Conservation (phyloP, 306 rosid species). For the Casuarina cunninghamiana region DNA sequence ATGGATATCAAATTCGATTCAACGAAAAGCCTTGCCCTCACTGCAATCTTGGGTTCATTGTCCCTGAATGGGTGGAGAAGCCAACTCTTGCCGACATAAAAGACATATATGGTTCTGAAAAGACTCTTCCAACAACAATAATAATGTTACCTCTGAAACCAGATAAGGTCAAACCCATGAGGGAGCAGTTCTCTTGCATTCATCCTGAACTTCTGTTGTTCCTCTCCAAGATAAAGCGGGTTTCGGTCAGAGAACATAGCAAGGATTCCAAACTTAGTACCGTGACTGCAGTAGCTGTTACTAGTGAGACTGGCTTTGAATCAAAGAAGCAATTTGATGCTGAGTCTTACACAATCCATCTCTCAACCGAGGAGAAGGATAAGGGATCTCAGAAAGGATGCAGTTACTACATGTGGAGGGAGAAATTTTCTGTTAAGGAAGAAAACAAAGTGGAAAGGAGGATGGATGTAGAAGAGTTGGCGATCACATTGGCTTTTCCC, state of each 20-base stretch:
- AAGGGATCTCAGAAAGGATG: slow-evolving; percentile 33
- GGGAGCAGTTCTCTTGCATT: slow-evolving; percentile 60
- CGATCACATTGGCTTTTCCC: slow-evolving; percentile 67
- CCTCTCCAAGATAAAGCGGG: slow-evolving; percentile 49
- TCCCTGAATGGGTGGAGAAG: too few species aligned
- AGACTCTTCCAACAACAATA: slow-evolving; percentile 55
- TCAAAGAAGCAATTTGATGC: slow-evolving; percentile 63
- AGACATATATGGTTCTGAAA: slow-evolving; percentile 37
- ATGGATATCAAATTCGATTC: too few species aligned
- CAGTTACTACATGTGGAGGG: slow-evolving; percentile 69
- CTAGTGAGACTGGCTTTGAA: slow-evolving; percentile 43
- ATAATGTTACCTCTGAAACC: slow-evolving; percentile 67
- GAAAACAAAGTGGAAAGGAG: slow-evolving; percentile 55
- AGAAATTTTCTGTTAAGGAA: slow-evolving; percentile 53
- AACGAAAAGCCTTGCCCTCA: too few species aligned
- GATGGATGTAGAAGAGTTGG: slow-evolving; percentile 11
- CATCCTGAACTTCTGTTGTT: slow-evolving; percentile 72
- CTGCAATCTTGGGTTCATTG: too few species aligned
- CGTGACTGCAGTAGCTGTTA: slow-evolving; percentile 49
- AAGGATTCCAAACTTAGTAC: slow-evolving; percentile 31
- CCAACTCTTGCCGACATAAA: too few species aligned
- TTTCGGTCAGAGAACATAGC: too few species aligned
- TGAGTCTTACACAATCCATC: slow-evolving; percentile 61
- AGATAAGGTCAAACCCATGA: slow-evolving; percentile 62
- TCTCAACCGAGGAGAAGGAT: slow-evolving; percentile 40